A percentile compares a stretch with the other conserved stretches of the same genome.
phyloP scores from a whole-genome alignment of 768 basidiomycete species.

The Tubosaeta sp. region DNA sequence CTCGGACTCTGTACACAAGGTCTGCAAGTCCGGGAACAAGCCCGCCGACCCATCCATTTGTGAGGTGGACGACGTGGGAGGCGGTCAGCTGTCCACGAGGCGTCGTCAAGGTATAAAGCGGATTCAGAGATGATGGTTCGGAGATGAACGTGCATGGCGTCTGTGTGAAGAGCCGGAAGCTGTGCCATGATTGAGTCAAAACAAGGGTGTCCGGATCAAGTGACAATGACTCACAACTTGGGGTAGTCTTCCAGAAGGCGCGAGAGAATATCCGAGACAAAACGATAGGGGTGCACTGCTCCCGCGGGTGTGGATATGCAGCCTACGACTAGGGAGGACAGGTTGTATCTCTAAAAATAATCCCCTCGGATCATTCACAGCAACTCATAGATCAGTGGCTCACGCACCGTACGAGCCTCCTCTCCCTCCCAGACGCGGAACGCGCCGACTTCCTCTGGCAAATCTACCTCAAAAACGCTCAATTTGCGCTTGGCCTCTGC shows the following conservation, averaged over 20 bases:
- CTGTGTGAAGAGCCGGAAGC: conserved; percentile 42
- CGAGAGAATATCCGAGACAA: conserved; percentile 55
- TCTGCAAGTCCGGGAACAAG: conserved; percentile 41
- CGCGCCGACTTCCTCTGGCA: conserved; percentile 43
- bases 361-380: not conserved
- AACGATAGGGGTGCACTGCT: conserved; percentile 65
- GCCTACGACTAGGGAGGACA: conserved; percentile 44
- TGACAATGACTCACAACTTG: conserved; percentile 27
- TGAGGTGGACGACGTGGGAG: conserved; percentile 47
- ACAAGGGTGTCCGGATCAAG: not conserved
- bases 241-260: conserved; percentile 50
- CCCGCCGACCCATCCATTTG: conserved; percentile 49
- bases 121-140: conserved; percentile 16
- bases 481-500: conserved; percentile 41
- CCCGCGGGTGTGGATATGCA: conserved; percentile 53
- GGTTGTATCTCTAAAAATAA: conserved; percentile 42
- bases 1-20: conserved; percentile 36
- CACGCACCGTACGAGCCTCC: conserved; percentile 34
- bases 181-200: conserved; percentile 1
- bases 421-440: conserved; percentile 29
- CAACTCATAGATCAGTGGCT: not conserved
- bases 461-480: conserved; percentile 41
- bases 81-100: conserved; percentile 38
- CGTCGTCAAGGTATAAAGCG: conserved; percentile 40
- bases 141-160: conserved; percentile 39